Percentiles rank a stretch among this genome's conserved stretches.
Evolutionary conservation across 192 early-diverging fungal species (phyloP).

Genomic region (Coemansia sp.): DNA sequence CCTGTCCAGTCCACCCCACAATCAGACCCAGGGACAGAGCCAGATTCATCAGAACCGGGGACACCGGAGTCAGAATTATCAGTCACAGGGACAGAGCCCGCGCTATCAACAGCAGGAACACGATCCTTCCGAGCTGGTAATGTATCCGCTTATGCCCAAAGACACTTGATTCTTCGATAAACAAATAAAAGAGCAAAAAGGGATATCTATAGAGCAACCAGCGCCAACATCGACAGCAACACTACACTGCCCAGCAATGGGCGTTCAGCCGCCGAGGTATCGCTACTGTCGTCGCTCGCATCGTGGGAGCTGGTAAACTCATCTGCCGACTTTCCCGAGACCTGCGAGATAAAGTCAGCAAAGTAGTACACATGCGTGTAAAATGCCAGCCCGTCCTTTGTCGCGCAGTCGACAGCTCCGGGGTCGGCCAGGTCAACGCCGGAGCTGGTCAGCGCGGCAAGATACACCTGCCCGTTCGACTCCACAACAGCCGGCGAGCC

Average conservation of each 20-base stretch:
- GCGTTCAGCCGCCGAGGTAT: background rate
- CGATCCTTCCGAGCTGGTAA: slow-evolving; percentile 1
- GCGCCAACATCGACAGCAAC: too few species aligned
- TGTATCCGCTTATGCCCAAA: slow-evolving; percentile 8
- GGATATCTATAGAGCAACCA: background rate
- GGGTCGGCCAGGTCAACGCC: slow-evolving; percentile 33
- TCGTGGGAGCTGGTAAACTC: slow-evolving; percentile 7
- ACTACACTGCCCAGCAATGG: background rate
- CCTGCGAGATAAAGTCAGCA: slow-evolving; percentile 28
- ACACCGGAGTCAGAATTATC: background rate
- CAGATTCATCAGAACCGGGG: background rate
- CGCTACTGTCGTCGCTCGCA: background rate
- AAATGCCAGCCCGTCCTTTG: slow-evolving; percentile 32
- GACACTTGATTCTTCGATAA: slow-evolving; percentile 1
- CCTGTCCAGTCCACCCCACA: background rate
- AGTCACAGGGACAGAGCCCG: background rate
- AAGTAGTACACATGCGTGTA: slow-evolving; percentile 50
- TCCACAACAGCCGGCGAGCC: slow-evolving; percentile 37
- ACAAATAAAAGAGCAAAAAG: background rate
- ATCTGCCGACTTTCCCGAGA: slow-evolving; percentile 1
- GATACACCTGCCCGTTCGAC: slow-evolving; percentile 10
- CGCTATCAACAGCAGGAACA: background rate
- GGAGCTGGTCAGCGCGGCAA: slow-evolving; percentile 39
- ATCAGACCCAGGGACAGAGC: background rate
- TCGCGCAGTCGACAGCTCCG: slow-evolving; percentile 29